Conservation (phyloP, 2,329 filamentous ascomycete genomes). For the Aspergillus sp. region DNA sequence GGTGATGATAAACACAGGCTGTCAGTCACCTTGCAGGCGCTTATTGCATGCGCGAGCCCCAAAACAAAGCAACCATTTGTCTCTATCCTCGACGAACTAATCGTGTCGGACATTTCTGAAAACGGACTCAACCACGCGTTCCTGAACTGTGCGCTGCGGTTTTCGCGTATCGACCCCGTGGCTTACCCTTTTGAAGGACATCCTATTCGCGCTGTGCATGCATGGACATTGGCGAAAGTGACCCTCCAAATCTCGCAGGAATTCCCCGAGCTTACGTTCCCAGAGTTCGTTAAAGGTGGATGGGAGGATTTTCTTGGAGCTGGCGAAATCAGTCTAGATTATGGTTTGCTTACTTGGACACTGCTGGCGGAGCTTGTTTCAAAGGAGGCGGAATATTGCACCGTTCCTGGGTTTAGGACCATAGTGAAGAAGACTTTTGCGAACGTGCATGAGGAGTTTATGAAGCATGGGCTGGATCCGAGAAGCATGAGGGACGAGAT, state of each 20-base stretch:
- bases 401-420: conserved; percentile 31
- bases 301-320: conserved; percentile 8
- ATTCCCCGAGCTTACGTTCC: background rate
- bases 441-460: conserved; percentile 29
- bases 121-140: conserved; percentile 49
- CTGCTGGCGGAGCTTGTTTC: conserved; percentile 30
- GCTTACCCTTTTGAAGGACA: conserved; percentile 52
- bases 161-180: conserved; percentile 52
- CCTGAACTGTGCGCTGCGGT: conserved; percentile 52
- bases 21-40: conserved; percentile 39
- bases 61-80: conserved; percentile 56
- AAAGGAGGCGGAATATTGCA: conserved; percentile 25
- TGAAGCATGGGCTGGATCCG: conserved; percentile 26
- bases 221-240: conserved; percentile 34
- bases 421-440: conserved; percentile 25
- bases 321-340: conserved; percentile 28
- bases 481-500: conserved; percentile 23
- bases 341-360: conserved; percentile 35
- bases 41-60: conserved; percentile 46
- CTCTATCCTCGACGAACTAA: conserved; percentile 54
- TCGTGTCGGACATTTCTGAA: conserved; percentile 48
- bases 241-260: conserved; percentile 28
- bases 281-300: conserved; percentile 9
- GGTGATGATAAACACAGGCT: conserved; percentile 25
- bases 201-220: conserved; percentile 55